Conservation (phyloP, 495 filamentous ascomycete species). For the Extremus antarcticus region DNA sequence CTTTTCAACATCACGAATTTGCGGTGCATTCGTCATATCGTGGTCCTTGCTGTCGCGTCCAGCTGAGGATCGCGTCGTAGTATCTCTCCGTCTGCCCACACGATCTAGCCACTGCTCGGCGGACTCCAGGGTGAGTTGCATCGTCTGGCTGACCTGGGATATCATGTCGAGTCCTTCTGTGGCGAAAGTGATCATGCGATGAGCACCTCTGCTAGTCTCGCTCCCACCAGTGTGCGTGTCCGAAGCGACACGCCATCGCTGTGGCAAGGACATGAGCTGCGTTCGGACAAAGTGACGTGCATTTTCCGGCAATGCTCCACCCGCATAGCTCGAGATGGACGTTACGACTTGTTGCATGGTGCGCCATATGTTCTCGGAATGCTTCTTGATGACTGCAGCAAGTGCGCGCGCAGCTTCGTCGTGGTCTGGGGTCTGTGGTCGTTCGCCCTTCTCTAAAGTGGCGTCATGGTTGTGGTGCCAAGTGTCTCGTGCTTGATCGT, state of each 20-base stretch:
- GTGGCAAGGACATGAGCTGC: conserved; percentile 68
- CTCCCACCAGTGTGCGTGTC: conserved; percentile 34
- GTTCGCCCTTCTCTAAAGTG: conserved; percentile 17
- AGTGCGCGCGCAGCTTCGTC: conserved; percentile 35
- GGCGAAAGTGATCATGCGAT: conserved; percentile 66
- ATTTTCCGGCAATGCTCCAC: conserved; percentile 74
- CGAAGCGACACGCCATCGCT: conserved; percentile 49
- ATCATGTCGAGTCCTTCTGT: conserved; percentile 86
- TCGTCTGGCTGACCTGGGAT: conserved; percentile 65
- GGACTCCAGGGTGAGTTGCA: conserved; percentile 72
- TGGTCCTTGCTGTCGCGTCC: background rate
- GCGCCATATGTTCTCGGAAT: conserved; percentile 62
- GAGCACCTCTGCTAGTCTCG: conserved; percentile 43
- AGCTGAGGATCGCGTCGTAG: background rate
- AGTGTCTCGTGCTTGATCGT: conserved; percentile 41
- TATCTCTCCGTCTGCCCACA: conserved; percentile 43
- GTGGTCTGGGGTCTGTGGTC: conserved; percentile 25
- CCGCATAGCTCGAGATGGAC: conserved; percentile 72
- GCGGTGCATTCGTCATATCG: background rate
- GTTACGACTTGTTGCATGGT: conserved; percentile 68
- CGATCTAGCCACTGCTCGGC: conserved; percentile 81
- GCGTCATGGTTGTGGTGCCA: conserved; percentile 21
- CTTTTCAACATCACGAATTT: background rate
- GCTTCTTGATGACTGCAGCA: conserved; percentile 50
- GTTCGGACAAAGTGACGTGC: conserved; percentile 64